Evolutionary conservation across 1,284 basidiomycete genomes (phyloP), one percentile per base, ranked within the genome.

Genomic region (Ganoderma lingzhi): DNA sequence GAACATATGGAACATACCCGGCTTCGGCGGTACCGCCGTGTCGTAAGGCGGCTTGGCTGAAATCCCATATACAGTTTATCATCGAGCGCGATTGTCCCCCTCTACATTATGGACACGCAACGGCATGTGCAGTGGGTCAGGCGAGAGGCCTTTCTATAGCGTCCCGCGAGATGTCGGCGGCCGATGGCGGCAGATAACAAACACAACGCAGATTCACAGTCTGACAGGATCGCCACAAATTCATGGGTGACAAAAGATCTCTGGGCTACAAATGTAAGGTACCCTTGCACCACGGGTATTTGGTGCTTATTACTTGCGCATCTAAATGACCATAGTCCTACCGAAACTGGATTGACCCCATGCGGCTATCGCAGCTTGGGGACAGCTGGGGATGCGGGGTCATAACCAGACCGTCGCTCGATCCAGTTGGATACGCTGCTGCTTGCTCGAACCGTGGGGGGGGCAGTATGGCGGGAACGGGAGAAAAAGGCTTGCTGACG

Each of bases 1-100:
- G 53, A 64, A 39, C 62, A 19, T 28, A 48, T 55, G 51, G 56
- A 37, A 28, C 41, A 19, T 45, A 41, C 60, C 61, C 23, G 48
- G n/a, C 23, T 23, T 59, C 55, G 37, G 71, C 70, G 72, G 72
- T 58, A 45, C 72, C 72, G 72, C 69, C 45, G 35, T 69, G 69
- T 69, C 71, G 71, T 73, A 69, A 35, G 35, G 35, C 35, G 70
- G 51, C 23, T 17, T 23, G 23, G 23, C 9, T 17, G 35, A 14
- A 19, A 2, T 3, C 6, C 15, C 37, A 6, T 12, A 9, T 9
- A 39, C n/a, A 17, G 37, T n/a, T 23, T 59, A 37, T 39, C 19
- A 12, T 32, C 23, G 35, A 32, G 56, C 56, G 56, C 35, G 23
- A 39, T 39, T 42, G 37, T 28, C 23, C 59, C 23, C 39, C 19